phyloP scores from a whole-genome alignment of 148 eudicot species.

The Fagopyrum homotropicum region DNA sequence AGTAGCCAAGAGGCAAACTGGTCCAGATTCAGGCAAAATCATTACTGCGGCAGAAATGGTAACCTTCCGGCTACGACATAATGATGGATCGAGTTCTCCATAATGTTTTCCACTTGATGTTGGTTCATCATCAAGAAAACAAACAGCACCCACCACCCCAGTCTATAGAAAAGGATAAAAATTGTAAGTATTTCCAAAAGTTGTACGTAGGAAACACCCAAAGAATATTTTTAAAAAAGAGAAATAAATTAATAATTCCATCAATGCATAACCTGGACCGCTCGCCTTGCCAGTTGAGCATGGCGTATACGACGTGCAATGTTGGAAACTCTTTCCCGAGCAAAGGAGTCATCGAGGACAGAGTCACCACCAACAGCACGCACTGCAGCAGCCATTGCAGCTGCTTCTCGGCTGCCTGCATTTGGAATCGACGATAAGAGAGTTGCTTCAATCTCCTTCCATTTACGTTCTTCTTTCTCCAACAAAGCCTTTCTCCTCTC shows the following conservation, averaged over 20 bases:
- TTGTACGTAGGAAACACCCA: not conserved
- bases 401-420: conserved; percentile 98
- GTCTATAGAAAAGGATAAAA: conserved; percentile 43
- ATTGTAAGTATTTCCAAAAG: not conserved
- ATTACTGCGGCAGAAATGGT: conserved; percentile 80
- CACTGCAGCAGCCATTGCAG: conserved; percentile 98
- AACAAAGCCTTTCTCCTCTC: conserved; percentile 96
- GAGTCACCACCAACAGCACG: conserved; percentile 99
- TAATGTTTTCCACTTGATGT: conserved; percentile 74
- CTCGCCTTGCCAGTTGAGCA: conserved; percentile 85
- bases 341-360: conserved; percentile 91
- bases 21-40: conserved; percentile 97
- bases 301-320: conserved; percentile 84
- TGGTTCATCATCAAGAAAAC: conserved; percentile 97
- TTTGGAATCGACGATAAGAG: conserved; percentile 93
- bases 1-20: conserved; percentile 88
- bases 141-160: conserved; percentile 74
- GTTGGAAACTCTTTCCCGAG: conserved; percentile 88
- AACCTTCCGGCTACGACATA: conserved; percentile 70
- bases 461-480: conserved; percentile 98
- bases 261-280: conserved; percentile 54
- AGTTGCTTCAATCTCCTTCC: conserved; percentile 98
- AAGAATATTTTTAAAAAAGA: no score
- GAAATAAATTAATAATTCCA: no score
- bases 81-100: conserved; percentile 73